phyloP scores from a whole-genome alignment of 495 filamentous ascomycete species.

The Neurospora sp. region DNA sequence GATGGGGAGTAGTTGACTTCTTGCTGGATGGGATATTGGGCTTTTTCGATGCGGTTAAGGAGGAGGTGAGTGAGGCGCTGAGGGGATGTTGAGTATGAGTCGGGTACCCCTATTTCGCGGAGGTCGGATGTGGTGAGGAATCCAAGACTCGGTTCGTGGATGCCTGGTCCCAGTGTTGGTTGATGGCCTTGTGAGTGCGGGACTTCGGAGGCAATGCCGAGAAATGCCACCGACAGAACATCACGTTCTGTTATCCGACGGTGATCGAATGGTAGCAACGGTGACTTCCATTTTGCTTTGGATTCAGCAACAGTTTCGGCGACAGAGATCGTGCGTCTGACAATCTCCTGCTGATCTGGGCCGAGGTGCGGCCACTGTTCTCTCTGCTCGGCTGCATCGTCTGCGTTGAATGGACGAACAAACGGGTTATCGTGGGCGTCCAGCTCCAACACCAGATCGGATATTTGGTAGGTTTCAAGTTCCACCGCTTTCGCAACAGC shows the following conservation, averaged over 20 bases:
- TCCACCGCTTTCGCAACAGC: not conserved
- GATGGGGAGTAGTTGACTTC: not conserved
- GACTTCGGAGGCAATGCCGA: not conserved
- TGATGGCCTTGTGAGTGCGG: not conserved
- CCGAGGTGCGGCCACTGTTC: not conserved
- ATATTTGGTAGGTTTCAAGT: slow-evolving; percentile 4
- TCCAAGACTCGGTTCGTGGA: not conserved
- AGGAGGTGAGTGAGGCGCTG: not conserved
- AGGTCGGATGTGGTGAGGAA: not conserved
- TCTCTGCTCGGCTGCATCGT: slow-evolving; percentile 6
- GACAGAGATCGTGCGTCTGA: not conserved
- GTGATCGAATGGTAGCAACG: not conserved
- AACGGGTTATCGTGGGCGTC: slow-evolving; percentile 15
- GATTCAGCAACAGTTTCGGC: not conserved
- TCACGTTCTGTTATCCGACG: slow-evolving; percentile 19
- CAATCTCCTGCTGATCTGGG: not conserved
- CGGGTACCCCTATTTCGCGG: not conserved
- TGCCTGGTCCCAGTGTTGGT: not conserved
- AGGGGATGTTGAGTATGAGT: not conserved
- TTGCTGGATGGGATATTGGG: not conserved
- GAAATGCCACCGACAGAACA: slow-evolving; percentile 15
- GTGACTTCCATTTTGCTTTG: not conserved
- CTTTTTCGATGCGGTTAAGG: not conserved
- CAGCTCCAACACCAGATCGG: slow-evolving; percentile 17
- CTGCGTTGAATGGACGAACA: slow-evolving; percentile 12